Evolutionary conservation across 2,329 filamentous ascomycete genomes (phyloP), one percentile per base, ranked within the genome.

Genomic region (Fusarium algeriense): DNA sequence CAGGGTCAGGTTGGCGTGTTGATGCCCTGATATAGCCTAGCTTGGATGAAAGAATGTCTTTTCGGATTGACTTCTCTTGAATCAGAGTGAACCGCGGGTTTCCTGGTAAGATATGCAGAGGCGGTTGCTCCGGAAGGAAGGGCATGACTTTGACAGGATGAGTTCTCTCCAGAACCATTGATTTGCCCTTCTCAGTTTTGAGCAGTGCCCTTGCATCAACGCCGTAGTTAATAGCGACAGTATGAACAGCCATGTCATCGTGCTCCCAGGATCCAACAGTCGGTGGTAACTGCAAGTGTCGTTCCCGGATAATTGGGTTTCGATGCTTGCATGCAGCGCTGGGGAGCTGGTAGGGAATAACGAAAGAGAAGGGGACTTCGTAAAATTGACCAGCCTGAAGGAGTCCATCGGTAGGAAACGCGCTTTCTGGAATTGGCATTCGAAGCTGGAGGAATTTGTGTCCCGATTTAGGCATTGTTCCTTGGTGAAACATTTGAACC

Each of bases 211-310:
- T 44, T 0, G 49, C 64, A 6, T 61, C 62, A 7, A 76, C 64
- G 2, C 61, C 64, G 12, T 75, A 75, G 2, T 53, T 60, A 5
- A 75, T 44, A 14, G 19, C 52, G 5, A 64, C 8, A 0, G 67
- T 66, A 12, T 74, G 69, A 6, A 74, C 70, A 5, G 67, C 52
- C 26, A 71, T 61, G 6, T 75, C 73, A n/a, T 71, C 61, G 6
- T 61, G 57, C 6, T 74, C 67, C 71, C 69, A 75, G 1, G 56
- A 40, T 7, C 73, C 73, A 19, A 75, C 13, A 3, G 69, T 75
- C 4, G 73, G 73, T 1, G 73, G 73, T 8, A 67, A 28, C 4
- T 64, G 66, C 13, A 73, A 43, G 26, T 75, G 73, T 4, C 63
- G 48, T n/a, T 73, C 66, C 4, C 59, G 43, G 1, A 71, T 53